These are phyloP conservation scores for Neodidymelliopsis sp. DNA, from an alignment of 2,329 filamentous ascomycete species.

Conservation along the genomic window DNA sequence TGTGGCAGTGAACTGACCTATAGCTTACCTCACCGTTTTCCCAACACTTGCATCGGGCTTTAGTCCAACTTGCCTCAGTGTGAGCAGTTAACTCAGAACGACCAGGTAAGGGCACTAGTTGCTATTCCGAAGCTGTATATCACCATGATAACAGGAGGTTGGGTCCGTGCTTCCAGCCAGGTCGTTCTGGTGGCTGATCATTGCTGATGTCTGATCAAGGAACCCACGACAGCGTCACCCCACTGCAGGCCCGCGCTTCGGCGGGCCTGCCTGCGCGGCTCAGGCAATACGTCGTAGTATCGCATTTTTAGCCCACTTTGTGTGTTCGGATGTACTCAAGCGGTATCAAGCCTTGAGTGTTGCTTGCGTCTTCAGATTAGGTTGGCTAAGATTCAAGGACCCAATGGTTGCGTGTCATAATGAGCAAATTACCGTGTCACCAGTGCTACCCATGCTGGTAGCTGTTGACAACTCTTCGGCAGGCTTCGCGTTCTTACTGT, in stretches of 20 bases:
- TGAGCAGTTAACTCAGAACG: neutral
- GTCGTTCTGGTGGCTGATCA: constrained; percentile 13
- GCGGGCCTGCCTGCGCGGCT: constrained; percentile 6
- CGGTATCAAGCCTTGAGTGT: constrained; percentile 5
- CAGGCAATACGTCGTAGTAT: constrained; percentile 7
- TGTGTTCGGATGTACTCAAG: neutral
- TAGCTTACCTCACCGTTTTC: neutral
- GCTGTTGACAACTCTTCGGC: neutral
- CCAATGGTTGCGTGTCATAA: constrained; percentile 1
- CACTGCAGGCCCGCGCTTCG: neutral
- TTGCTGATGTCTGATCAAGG: constrained; percentile 10
- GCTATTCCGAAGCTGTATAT: neutral
- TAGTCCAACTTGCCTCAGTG: neutral
- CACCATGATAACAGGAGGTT: neutral
- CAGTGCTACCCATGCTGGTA: neutral
- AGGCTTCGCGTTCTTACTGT: neutral
- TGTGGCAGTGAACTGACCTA: neutral
- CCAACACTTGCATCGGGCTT: neutral
- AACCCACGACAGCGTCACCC: constrained; percentile 9
- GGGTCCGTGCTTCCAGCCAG: constrained; percentile 15
- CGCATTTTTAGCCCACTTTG: constrained; percentile 1
- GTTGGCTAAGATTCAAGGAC: too few species aligned
- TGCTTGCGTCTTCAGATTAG: neutral
- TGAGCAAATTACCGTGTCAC: constrained; percentile 1
- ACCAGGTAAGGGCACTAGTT: neutral